Conservation (phyloP, 345 rosid genomes). For the Eucalyptus tenuipes region DNA sequence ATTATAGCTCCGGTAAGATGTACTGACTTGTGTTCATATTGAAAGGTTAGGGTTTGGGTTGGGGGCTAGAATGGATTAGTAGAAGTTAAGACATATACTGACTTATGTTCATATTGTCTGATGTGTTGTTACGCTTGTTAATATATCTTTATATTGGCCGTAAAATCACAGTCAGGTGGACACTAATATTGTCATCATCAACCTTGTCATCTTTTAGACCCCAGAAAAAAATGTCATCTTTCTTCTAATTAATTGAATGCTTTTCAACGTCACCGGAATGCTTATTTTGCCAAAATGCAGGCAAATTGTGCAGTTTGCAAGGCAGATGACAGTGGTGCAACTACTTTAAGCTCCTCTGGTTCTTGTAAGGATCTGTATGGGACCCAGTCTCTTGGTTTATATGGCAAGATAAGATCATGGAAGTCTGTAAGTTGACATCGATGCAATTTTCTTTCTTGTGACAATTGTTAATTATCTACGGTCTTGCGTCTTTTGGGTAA, state of each 20-base stretch:
- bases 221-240: neutral
- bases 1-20: neutral
- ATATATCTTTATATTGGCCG: neutral
- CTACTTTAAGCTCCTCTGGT: conserved; percentile 65
- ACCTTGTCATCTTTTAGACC: neutral
- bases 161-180: neutral
- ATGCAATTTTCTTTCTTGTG: neutral
- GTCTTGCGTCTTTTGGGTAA: neutral
- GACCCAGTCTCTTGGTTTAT: conserved; percentile 72
- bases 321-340: conserved; percentile 87
- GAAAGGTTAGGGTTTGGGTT: neutral
- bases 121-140: neutral
- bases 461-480: neutral
- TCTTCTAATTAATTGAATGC: neutral
- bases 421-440: conserved; percentile 65
- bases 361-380: conserved; percentile 88
- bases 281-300: conserved; percentile 24
- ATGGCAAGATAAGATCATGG: conserved; percentile 92
- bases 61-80: neutral
- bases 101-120: neutral
- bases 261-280: neutral
- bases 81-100: neutral
- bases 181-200: neutral
- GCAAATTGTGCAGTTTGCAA: conserved; percentile 92
- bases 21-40: neutral